Evolutionary conservation across 345 rosid species (phyloP), one percentile per base, ranked within the genome.

Genomic region (Eucalyptus dawsonii): DNA sequence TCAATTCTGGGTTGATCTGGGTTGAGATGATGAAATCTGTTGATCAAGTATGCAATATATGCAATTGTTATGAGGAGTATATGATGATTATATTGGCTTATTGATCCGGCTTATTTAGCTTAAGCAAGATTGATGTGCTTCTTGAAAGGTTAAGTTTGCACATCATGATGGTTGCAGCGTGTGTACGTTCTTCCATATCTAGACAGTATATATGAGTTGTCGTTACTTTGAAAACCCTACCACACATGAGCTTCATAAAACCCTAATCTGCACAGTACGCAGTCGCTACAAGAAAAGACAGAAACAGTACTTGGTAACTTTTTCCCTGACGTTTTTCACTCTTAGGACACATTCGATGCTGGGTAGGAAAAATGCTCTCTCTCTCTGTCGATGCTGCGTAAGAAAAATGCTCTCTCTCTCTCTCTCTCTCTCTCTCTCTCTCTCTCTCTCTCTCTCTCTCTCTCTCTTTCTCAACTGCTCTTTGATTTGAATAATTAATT

Each of bases 261-360:
- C 96, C 96, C 94, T 93, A 94, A 92, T 92, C 53, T 89, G 69
- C 88, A 86, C 60, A 86, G 58, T 81, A 81, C 88, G 83, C 47
- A 40, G 69, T 88, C 80, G 34, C 88, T 88, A 88, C 60, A 34
- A 54, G 86, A 89, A 88, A 90, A 29, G 89, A 87, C 85, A 80
- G 29, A 15, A 80, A 87, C 87, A 89, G 87, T 87, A 83, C 85
- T 34, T 89, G n/a, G 45, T 65, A 60, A 88, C 90, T 76, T 76
- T 76, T 40, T 76, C 83, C 29, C 24, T 76, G 83, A 76, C 47
- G 47, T 76, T 91, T 92, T 91, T 34, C 76, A 53, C 88, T 53
- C 53, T 22, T 21, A 42, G 49, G 50, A 87, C 72, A 87, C 86
- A 87, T 72, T 88, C 88, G 86, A 80, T 91, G 85, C 92, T 76